Evolutionary conservation across 2,329 filamentous ascomycete genomes (phyloP), one percentile per base, ranked within the genome.

Genomic region (Paecilomyces sp.): DNA sequence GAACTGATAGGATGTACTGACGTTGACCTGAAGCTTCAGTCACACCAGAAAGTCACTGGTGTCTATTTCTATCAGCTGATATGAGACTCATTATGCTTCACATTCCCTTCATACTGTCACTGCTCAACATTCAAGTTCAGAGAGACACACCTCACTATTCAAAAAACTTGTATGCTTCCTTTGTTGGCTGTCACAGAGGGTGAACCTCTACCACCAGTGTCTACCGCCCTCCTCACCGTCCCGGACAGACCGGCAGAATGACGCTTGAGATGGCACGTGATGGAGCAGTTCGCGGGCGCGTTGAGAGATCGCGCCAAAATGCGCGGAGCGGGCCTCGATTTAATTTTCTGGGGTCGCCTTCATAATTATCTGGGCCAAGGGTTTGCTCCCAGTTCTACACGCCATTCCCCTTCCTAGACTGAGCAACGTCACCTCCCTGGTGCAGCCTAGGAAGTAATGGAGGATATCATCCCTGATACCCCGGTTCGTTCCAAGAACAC

Each of bases 391-490:
- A n/a, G 24, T 24, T 53, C 51, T 30, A 25, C 22, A 28, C 28
- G 24, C 51, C 25, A 11, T 7, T 22, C 51, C 24, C 22, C 15
- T 30, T 30, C 15, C 22, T 53, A 24, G 28, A 30, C 22, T 15
- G 24, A 28, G 4, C 28, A 25, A 25, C 51, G 3, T 53, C 22
- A 53, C 5, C 51, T 22, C 9, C 51, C 41, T 47, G 15, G 15
- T 9, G 8, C 3, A 24, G n/a, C 34, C 22, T 55, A n/a, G 15
- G 25, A 51, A 54, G 65, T 55, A 50, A 78, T 79, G 75, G 68
- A 74, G 51, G 73, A 77, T 54, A 68, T 68, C 15, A 70, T 78
- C 15, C 73, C 71, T 33, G 74, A 76, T 61, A 79, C 77, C 30
- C 77, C 78, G 7, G 61, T 71, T 60, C 63, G 67, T 67, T 64